These are phyloP conservation scores for Cordyceps farinosa DNA, from an alignment of 2,329 filamentous ascomycete species.

Conservation along the genomic window DNA sequence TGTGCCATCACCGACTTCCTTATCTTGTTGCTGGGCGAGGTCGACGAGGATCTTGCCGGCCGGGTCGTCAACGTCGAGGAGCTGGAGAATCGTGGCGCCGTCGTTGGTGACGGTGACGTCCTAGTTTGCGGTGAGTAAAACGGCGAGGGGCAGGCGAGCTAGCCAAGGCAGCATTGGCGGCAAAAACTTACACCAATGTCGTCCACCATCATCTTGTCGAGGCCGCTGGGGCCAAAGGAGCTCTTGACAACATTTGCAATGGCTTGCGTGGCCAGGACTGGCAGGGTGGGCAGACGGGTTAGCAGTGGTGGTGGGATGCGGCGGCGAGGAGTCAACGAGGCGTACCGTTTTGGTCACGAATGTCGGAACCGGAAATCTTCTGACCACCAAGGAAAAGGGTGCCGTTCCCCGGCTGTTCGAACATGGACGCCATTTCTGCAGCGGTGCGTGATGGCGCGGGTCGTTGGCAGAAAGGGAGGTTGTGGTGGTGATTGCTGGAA, in stretches of 20 bases:
- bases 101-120: conserved; percentile 99
- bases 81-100: conserved; percentile 90
- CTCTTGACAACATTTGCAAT: conserved; percentile 99
- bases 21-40: conserved; percentile 96
- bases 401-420: conserved; percentile 91
- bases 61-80: conserved; percentile 96
- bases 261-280: conserved; percentile 90
- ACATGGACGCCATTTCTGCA: conserved; percentile 80
- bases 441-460: conserved; percentile 6
- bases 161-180: not conserved
- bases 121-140: conserved; percentile 39
- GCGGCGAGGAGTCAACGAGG: conserved; percentile 19
- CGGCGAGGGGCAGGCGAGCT: conserved; percentile 15
- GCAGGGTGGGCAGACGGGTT: conserved; percentile 14
- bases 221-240: conserved; percentile 92
- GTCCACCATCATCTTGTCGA: conserved; percentile 99
- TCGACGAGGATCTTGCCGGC: conserved; percentile 98
- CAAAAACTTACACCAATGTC: conserved; percentile 77
- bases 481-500: conserved; percentile 5
- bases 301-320: conserved; percentile 18
- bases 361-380: conserved; percentile 96
- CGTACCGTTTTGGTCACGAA: conserved; percentile 91
- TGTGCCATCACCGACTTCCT: conserved; percentile 97
- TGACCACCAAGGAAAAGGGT: conserved; percentile 94
- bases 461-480: conserved; percentile 11